phyloP scores from a whole-genome alignment of 2,329 filamentous ascomycete genomes.

The Cladosporium sp. region DNA sequence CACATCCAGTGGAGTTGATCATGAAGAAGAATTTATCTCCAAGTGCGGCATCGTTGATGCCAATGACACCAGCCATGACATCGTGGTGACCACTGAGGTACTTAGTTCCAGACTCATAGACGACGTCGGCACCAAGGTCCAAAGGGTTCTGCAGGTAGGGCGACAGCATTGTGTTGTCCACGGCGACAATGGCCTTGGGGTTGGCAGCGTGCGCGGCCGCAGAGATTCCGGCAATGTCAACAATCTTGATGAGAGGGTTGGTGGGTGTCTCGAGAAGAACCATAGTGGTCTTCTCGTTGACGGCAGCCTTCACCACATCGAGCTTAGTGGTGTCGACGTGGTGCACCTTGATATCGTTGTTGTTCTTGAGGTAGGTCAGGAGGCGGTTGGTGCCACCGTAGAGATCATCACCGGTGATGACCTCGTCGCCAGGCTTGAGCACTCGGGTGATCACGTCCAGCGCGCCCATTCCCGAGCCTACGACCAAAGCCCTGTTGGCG shows the following conservation, averaged over 20 bases:
- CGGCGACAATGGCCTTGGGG: constrained; percentile 74
- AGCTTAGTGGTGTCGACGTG: constrained; percentile 90
- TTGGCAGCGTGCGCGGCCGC: constrained; percentile 72
- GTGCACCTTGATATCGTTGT: constrained; percentile 88
- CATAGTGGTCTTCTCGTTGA: constrained; percentile 84
- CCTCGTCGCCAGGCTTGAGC: constrained; percentile 88
- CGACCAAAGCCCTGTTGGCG: constrained; percentile 81
- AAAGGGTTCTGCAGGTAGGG: constrained; percentile 91
- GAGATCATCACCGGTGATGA: constrained; percentile 92
- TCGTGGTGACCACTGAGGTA: constrained; percentile 98
- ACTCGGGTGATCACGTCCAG: constrained; percentile 93
- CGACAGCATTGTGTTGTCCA: constrained; percentile 99
- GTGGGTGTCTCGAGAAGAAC: constrained; percentile 94
- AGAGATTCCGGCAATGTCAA: constrained; percentile 81
- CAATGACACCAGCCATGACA: constrained; percentile 96
- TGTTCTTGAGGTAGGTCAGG: constrained; percentile 83
- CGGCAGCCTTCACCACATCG: constrained; percentile 62
- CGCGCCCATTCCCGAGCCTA: constrained; percentile 95
- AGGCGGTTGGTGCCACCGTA: constrained; percentile 94
- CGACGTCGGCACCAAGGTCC: constrained; percentile 89
- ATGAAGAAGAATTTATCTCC: constrained; percentile 93
- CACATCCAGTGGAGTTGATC: constrained; percentile 94
- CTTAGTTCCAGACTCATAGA: constrained; percentile 97
- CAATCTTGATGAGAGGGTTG: constrained; percentile 97
- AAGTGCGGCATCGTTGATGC: constrained; percentile 75